Evolutionary conservation across 495 filamentous ascomycete genomes (phyloP).

Genomic region (Aspergillus panamensis): DNA sequence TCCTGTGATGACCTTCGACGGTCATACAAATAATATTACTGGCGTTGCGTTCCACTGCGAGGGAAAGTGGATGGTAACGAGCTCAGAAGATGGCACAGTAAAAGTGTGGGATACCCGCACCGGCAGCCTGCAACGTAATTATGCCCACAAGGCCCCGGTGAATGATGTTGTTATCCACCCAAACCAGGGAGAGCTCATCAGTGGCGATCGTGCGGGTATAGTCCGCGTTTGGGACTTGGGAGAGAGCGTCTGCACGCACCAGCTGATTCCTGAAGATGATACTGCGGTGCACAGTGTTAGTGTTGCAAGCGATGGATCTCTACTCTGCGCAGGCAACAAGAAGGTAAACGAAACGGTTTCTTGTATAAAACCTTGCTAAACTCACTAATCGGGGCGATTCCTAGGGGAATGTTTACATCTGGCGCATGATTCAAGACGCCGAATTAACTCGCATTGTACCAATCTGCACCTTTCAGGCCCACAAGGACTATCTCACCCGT

Average conservation of each 20-base stretch:
- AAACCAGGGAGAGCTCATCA: conserved; percentile 96
- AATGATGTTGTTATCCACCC: conserved; percentile 96
- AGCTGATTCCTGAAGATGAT: conserved; percentile 95
- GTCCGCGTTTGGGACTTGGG: conserved; percentile 95
- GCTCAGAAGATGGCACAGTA: conserved; percentile 93
- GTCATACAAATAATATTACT: conserved; percentile 92
- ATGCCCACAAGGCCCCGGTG: conserved; percentile 78
- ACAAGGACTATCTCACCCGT: conserved; percentile 90
- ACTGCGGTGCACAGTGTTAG: conserved; percentile 90
- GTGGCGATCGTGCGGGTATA: conserved; percentile 88
- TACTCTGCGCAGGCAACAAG: conserved; percentile 96
- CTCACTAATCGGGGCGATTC: neutral
- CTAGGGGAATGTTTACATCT: conserved; percentile 95
- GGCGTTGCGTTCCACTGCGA: conserved; percentile 97
- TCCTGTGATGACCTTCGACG: conserved; percentile 87
- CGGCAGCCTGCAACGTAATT: conserved; percentile 86
- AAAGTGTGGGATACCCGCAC: conserved; percentile 98
- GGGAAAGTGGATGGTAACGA: conserved; percentile 99
- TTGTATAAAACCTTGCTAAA: neutral
- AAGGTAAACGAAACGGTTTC: conserved; percentile 49
- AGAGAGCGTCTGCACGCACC: conserved; percentile 94
- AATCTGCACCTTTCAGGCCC: conserved; percentile 86
- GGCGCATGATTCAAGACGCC: conserved; percentile 79
- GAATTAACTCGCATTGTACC: conserved; percentile 88
- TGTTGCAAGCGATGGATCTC: conserved; percentile 87